Base-by-base conservation (phyloP, 2,329 filamentous ascomycete genomes). In the Sporothrix humicola region DNA sequence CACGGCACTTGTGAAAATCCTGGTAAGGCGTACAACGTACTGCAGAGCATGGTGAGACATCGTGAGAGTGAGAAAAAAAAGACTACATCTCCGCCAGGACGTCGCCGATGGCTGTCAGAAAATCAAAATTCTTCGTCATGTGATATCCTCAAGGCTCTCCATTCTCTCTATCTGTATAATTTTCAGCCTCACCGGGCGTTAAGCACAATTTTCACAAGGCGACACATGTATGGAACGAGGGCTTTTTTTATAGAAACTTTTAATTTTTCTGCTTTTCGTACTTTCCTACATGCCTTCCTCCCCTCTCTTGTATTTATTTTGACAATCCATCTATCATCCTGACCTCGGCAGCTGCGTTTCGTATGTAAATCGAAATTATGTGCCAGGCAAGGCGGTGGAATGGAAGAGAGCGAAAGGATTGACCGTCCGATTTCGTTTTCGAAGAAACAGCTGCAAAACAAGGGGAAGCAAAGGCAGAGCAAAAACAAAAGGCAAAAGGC, bases 351-450 rank as follows among this genome's bases (percentile, higher is more conserved):
- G 42, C n/a, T 46, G 20, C 26, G 61, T n/a, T 46, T 10, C 17
- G 42, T 48, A 20, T 15, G 3, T 56, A 9, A n/a, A 20, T 26
- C 59, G 10, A 23, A 15, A 48, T 66, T 26, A 5, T 26, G 46
- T 48, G 61, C 20, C 42, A 26, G 31, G 26, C n/a, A 20, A 9
- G 7, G 26, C 2, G 42, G 48, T 17, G 17, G 58, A 37, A 48
- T 17, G 17, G 42, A 26, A 26, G 61, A 7, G 61, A 48, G n/a
- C 13, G 37, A 46, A 46, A 8, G 31, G 59, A 23, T 9, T n/a
- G 42, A 66, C 61, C 23, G 61, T 17, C 61, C 42, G 42, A 48
- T 66, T 46, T 66, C 61, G 61, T 66, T 46, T 26, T 48, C 12
- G 61, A 66, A 15, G 42, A 66, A 66, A 23, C 42, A 66, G 42